Percentiles rank a stretch among this genome's conserved stretches.
Conservation (phyloP, 2,329 filamentous ascomycete genomes). For the Calonectria pauciramosa region DNA sequence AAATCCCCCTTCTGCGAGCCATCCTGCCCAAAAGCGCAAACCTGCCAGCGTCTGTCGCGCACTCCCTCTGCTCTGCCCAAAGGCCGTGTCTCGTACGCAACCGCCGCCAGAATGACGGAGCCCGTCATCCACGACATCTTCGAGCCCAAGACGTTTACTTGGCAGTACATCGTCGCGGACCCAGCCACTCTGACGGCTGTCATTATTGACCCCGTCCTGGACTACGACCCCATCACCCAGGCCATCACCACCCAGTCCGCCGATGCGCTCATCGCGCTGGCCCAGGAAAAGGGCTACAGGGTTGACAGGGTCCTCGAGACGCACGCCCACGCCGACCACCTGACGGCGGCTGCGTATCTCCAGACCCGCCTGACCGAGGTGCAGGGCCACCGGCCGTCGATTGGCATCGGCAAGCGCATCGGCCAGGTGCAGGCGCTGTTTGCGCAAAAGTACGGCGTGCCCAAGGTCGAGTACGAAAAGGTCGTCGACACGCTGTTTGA, state of each 20-base stretch:
- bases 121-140: conserved; percentile 35
- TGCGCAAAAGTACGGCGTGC: conserved; percentile 61
- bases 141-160: conserved; percentile 60
- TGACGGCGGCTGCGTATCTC: conserved; percentile 71
- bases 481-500: conserved; percentile 68
- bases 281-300: conserved; percentile 60
- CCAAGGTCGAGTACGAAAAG: conserved; percentile 55
- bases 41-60: not conserved
- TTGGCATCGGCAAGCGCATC: conserved; percentile 71
- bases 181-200: conserved; percentile 61
- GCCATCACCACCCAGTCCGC: conserved; percentile 65
- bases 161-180: conserved; percentile 73
- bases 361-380: conserved; percentile 57
- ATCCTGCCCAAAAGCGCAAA: not conserved
- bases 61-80: not conserved
- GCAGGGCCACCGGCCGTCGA: conserved; percentile 54
- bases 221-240: conserved; percentile 62
- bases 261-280: conserved; percentile 62
- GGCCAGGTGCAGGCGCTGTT: conserved; percentile 64
- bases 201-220: conserved; percentile 74
- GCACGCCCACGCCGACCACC: conserved; percentile 72
- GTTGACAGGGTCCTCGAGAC: conserved; percentile 71
- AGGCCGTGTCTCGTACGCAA: conserved; percentile 14
- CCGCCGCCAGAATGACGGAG: conserved; percentile 9
- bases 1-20: not conserved